Percentiles rank a stretch among this genome's conserved stretches.
phyloP scores from a whole-genome alignment of 257 asterid species.

The Solanum paucissectum region DNA sequence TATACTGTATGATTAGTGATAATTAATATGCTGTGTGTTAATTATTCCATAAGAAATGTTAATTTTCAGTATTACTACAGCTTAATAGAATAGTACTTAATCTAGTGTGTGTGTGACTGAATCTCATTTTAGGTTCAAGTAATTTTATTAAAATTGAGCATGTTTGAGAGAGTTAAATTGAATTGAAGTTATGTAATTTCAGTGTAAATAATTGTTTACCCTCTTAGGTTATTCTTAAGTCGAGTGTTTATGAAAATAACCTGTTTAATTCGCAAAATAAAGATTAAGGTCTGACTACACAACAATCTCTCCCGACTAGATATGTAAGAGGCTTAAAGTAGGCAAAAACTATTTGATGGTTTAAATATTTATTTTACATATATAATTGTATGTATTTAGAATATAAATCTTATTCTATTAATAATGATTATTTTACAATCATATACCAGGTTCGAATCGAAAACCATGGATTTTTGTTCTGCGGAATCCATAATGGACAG shows the following conservation, averaged over 20 bases:
- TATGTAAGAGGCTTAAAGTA: not conserved
- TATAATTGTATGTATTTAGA: not conserved
- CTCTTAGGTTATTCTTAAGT: not conserved
- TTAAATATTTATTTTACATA: not conserved
- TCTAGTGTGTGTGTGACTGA: not conserved
- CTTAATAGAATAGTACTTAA: not conserved
- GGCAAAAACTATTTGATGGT: not conserved
- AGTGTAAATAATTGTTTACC: not conserved
- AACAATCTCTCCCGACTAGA: not conserved
- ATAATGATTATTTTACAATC: not conserved
- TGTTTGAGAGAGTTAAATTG: not conserved
- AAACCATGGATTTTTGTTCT: not conserved
- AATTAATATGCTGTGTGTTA: not conserved
- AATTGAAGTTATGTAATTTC: not conserved
- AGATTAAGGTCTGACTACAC: too few species aligned
- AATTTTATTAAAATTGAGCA: not conserved
- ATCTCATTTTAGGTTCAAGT: not conserved
- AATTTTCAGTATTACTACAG: not conserved
- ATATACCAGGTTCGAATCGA: not conserved
- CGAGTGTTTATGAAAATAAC: not conserved
- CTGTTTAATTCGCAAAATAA: too few species aligned
- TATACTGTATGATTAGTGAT: slow-evolving; percentile 30
- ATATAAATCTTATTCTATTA: not conserved
- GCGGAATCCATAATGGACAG: not conserved
- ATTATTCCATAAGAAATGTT: not conserved